A percentile compares a stretch with the other conserved stretches of the same genome.
phyloP scores from a whole-genome alignment of 1,284 basidiomycete genomes.

The Gomphus bonarii region DNA sequence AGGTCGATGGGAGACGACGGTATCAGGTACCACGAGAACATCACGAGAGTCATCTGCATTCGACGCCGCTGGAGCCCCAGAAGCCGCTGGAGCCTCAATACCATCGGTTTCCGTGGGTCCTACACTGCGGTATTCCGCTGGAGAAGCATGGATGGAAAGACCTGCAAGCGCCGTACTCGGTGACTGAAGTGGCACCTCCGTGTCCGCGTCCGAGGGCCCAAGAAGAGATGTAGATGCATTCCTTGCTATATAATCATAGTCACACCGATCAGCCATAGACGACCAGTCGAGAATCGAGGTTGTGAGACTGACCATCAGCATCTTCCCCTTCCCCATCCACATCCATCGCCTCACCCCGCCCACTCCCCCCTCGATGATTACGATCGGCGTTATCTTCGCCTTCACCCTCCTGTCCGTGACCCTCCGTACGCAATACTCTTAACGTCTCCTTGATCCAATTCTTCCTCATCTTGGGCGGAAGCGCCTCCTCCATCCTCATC shows the following conservation, averaged over 20 bases:
- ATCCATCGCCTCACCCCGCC: not conserved
- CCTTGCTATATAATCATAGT: too few species aligned
- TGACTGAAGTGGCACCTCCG: not conserved
- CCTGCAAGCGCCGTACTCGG: not conserved
- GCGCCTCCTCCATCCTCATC: conserved; percentile 23
- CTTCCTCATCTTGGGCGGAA: conserved; percentile 61
- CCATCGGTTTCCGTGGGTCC: not conserved
- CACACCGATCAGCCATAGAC: not conserved
- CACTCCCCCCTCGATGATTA: too few species aligned
- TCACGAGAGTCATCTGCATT: not conserved
- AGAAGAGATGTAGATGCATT: not conserved
- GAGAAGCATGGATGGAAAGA: not conserved
- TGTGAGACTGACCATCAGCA: not conserved
- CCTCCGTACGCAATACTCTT: conserved; percentile 17
- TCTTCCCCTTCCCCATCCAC: not conserved
- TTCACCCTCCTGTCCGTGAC: conserved; percentile 10
- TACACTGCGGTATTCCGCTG: not conserved
- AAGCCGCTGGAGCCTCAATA: too few species aligned
- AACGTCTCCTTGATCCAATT: conserved; percentile 32
- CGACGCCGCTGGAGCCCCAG: not conserved
- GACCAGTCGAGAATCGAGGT: too few species aligned
- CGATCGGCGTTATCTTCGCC: conserved; percentile 16
- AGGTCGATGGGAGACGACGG: not conserved
- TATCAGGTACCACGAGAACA: not conserved
- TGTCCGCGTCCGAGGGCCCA: not conserved